Percentiles rank a stretch among this genome's conserved stretches.
Evolutionary conservation across 108 stramenopile genomes (phyloP).

Genomic region (Stephanodiscus triporus): DNA sequence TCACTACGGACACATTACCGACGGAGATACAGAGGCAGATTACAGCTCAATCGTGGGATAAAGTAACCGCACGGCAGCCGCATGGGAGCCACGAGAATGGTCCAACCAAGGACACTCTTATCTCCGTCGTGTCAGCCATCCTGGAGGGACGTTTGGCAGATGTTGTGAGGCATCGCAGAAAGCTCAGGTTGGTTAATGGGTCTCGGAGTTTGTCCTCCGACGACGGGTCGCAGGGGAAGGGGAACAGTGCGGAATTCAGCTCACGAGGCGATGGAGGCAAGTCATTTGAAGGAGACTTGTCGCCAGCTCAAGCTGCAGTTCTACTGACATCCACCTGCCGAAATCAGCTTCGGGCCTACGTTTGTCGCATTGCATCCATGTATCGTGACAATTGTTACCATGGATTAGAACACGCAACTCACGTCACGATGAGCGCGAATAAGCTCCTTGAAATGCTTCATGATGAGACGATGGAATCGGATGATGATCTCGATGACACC

Average conservation of each 20-base stretch:
- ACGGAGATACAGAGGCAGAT: constrained; percentile 29
- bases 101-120: constrained; percentile 26
- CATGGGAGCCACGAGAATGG: constrained; percentile 17
- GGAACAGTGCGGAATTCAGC: not conserved
- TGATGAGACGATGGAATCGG: constrained; percentile 19
- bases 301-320: not conserved
- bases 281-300: not conserved
- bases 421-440: constrained; percentile 61
- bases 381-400: constrained; percentile 69
- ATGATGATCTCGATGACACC: constrained; percentile 15
- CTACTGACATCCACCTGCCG: constrained; percentile 33
- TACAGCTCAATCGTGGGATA: constrained; percentile 30
- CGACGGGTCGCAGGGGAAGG: too few relatives aligned
- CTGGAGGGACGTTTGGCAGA: constrained; percentile 40
- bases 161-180: constrained; percentile 32
- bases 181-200: constrained; percentile 3
- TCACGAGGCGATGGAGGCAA: not conserved
- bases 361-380: constrained; percentile 62
- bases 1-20: constrained; percentile 23
- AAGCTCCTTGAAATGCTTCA: constrained; percentile 62
- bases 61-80: constrained; percentile 22
- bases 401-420: constrained; percentile 65
- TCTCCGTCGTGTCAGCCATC: constrained; percentile 38
- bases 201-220: not conserved
- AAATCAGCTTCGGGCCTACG: constrained; percentile 57